A percentile compares a stretch with the other conserved stretches of the same genome.
These are phyloP conservation scores for Purpureocillium takamizusanense DNA, from an alignment of 2,329 filamentous ascomycete genomes.

Conservation along the genomic window DNA sequence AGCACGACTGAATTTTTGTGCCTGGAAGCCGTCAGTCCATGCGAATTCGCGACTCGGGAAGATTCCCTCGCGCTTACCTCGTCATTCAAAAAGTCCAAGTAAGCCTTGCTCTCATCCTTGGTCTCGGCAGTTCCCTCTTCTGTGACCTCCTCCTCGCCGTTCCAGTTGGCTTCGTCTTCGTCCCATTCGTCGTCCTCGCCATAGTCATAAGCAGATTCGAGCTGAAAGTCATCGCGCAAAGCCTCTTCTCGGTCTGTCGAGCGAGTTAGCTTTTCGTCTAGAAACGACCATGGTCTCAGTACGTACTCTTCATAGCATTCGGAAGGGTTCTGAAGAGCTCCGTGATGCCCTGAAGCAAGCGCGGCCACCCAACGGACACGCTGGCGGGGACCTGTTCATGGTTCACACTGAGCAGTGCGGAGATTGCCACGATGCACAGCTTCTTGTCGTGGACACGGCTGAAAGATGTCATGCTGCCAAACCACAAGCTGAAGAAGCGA, in stretches of 20 bases:
- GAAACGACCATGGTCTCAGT: too few relatives aligned
- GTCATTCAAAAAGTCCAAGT: conserved; percentile 91
- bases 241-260: conserved; percentile 77
- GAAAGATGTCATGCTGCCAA: conserved; percentile 90
- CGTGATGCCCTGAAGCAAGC: conserved; percentile 79
- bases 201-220: conserved; percentile 54
- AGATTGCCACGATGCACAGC: conserved; percentile 89
- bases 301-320: conserved; percentile 72
- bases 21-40: conserved; percentile 32
- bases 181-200: conserved; percentile 75
- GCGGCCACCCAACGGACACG: conserved; percentile 90
- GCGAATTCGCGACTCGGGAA: not conserved
- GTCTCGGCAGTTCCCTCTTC: conserved; percentile 57
- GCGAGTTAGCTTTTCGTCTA: not conserved
- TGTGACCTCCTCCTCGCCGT: conserved; percentile 61
- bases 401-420: conserved; percentile 69
- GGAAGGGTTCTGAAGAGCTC: conserved; percentile 88
- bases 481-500: conserved; percentile 98
- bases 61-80: conserved; percentile 46
- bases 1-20: conserved; percentile 71
- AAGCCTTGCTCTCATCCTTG: conserved; percentile 86
- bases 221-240: conserved; percentile 75
- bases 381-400: conserved; percentile 81
- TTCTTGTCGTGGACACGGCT: conserved; percentile 97
- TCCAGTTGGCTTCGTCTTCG: conserved; percentile 76